A percentile compares a stretch with the other conserved stretches of the same genome.
Evolutionary conservation across 2,329 filamentous ascomycete species (phyloP).

Genomic region (Arthrobotrys sphaeroides): DNA sequence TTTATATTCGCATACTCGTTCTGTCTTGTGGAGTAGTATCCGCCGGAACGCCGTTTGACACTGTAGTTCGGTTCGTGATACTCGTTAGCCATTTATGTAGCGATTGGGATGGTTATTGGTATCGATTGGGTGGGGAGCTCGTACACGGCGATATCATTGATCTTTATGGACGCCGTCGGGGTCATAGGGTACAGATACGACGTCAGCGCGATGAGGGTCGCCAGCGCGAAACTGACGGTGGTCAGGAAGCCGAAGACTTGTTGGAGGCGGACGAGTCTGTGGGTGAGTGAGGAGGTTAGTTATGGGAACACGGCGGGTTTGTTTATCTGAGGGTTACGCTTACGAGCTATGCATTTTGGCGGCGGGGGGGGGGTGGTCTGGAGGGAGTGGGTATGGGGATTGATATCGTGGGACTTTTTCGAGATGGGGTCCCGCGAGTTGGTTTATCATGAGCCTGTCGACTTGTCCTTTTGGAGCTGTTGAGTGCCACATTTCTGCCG

Average conservation of each 20-base stretch:
- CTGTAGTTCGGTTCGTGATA: slow-evolving; percentile 64
- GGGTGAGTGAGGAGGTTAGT: not conserved
- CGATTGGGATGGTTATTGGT: too few relatives aligned
- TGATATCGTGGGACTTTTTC: not conserved
- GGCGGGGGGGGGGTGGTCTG: not conserved
- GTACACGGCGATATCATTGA: slow-evolving; percentile 87
- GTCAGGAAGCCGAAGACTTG: slow-evolving; percentile 99
- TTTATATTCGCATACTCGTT: slow-evolving; percentile 95
- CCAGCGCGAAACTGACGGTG: slow-evolving; percentile 85
- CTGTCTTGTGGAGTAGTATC: slow-evolving; percentile 87
- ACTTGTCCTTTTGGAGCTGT: slow-evolving; percentile 50
- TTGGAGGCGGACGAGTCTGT: slow-evolving; percentile 82
- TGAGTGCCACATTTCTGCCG: slow-evolving; percentile 6
- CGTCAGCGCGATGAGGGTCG: slow-evolving; percentile 79
- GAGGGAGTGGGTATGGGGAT: not conserved
- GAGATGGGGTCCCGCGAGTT: not conserved
- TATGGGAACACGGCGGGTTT: not conserved
- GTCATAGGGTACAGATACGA: slow-evolving; percentile 76
- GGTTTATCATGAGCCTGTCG: slow-evolving; percentile 34
- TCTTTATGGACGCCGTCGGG: slow-evolving; percentile 70
- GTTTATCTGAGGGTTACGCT: not conserved
- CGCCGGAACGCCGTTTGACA: slow-evolving; percentile 86
- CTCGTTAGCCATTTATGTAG: not conserved
- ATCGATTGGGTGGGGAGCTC: slow-evolving; percentile 58
- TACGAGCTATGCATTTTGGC: slow-evolving; percentile 54